Evolutionary conservation across 2,329 filamentous ascomycete genomes (phyloP), one percentile per base, ranked within the genome.

Genomic region (Claviceps digitariae): DNA sequence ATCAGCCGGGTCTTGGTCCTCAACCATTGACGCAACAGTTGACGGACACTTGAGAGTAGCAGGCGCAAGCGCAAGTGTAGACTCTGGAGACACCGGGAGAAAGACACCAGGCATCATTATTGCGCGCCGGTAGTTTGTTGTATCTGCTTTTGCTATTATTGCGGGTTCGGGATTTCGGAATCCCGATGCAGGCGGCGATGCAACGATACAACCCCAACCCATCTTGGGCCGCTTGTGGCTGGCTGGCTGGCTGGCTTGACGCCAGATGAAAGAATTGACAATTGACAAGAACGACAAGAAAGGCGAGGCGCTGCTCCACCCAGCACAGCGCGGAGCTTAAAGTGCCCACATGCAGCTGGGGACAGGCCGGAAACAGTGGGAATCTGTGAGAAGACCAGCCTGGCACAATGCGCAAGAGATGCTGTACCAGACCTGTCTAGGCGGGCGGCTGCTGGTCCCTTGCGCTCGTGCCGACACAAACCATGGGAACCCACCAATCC

Each of bases 401-500:
- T n/a, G n/a, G n/a, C n/a, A n/a, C n/a, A n/a, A n/a, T n/a, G n/a
- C n/a, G n/a, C n/a, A n/a, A n/a, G n/a, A n/a, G n/a, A n/a, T n/a
- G n/a, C n/a, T n/a, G n/a, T n/a, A n/a, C n/a, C 31, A 40, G 44
- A 48, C 51, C 47, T n/a, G 31, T 34, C 31, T 17, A 50, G 17
- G 7, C 34, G 34, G n/a, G n/a, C n/a, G n/a, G n/a, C n/a, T n/a
- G n/a, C n/a, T n/a, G n/a, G n/a, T n/a, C n/a, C n/a, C n/a, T n/a
- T n/a, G n/a, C n/a, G 15, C n/a, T 20, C 20, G 29, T 36, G 34
- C 21, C 20, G 13, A 34, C 5, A 48, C 27, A 48, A 48, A 13
- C 41, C 50, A 45, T 47, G 44, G 23, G 27, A 31, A 20, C 50
- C 38, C 50, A 51, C 29, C 50, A 52, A 47, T 40, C 34, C 52